These are phyloP conservation scores for Pistacia integerrima DNA, from an alignment of 345 rosid species.

Conservation along the genomic window DNA sequence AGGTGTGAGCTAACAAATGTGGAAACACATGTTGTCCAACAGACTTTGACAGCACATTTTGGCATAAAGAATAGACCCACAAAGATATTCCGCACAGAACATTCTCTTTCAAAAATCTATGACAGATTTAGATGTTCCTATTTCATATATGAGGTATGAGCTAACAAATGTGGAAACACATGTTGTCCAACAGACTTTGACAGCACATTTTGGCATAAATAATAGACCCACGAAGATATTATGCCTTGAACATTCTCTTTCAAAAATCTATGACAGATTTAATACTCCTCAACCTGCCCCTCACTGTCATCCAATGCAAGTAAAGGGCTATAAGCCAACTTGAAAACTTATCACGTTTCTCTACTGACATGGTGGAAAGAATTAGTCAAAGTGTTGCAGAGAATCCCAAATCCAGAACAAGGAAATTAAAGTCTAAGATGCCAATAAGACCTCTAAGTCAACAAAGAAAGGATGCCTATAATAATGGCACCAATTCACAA, in stretches of 20 bases:
- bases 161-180: too few species aligned
- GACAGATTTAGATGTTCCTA: too few species aligned
- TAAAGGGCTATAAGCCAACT: not conserved
- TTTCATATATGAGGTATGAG: too few species aligned
- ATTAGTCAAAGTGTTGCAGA: not conserved
- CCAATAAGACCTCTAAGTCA: conserved; percentile 1
- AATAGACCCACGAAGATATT: too few species aligned
- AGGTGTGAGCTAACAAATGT: not conserved
- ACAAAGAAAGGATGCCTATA: not conserved
- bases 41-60: not conserved
- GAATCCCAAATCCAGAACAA: not conserved
- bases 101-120: not conserved
- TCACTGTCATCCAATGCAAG: not conserved
- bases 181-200: too few species aligned
- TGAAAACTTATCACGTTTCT: not conserved
- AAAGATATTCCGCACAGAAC: not conserved
- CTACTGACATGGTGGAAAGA: not conserved
- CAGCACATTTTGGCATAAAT: too few species aligned
- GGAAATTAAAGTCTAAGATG: not conserved
- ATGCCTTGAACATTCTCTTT: too few species aligned
- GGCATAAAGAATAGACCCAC: not conserved
- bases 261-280: not conserved
- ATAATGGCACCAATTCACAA: not conserved
- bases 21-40: not conserved
- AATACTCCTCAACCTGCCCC: not conserved